phyloP scores from a whole-genome alignment of 192 early-diverging fungal genomes.

The Coemansia sp. region DNA sequence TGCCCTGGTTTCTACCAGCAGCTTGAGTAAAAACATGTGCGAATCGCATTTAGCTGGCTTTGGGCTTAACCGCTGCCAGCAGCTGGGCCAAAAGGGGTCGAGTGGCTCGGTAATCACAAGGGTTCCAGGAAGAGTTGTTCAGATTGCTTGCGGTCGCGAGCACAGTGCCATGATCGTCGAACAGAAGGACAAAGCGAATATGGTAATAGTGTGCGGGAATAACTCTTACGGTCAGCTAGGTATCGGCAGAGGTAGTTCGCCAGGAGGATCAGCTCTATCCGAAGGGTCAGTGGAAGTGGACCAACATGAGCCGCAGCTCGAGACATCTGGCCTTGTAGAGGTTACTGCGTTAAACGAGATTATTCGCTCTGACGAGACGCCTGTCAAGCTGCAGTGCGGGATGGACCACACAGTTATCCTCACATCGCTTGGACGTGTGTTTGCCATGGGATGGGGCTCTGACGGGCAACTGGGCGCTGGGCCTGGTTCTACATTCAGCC shows the following conservation, averaged over 20 bases:
- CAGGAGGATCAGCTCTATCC: neutral
- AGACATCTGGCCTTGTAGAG: constrained; percentile 12
- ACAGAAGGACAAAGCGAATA: neutral
- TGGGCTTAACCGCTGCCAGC: constrained; percentile 57
- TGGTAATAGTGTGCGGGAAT: constrained; percentile 62
- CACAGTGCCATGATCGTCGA: constrained; percentile 61
- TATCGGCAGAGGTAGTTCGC: constrained; percentile 11
- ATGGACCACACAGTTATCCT: constrained; percentile 66
- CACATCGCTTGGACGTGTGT: constrained; percentile 58
- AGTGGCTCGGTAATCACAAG: constrained; percentile 9
- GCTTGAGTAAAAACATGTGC: constrained; percentile 9
- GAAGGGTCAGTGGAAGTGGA: neutral
- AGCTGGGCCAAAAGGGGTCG: constrained; percentile 40
- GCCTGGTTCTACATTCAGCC: constrained; percentile 39
- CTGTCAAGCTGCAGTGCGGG: constrained; percentile 63
- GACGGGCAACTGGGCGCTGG: constrained; percentile 73
- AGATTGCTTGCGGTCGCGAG: constrained; percentile 66
- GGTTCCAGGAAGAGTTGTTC: constrained; percentile 30
- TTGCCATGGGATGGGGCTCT: constrained; percentile 76
- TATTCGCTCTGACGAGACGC: constrained; percentile 28
- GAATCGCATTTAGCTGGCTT: constrained; percentile 45
- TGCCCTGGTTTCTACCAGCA: constrained; percentile 25
- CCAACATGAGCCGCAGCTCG: neutral
- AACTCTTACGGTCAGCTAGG: constrained; percentile 73
- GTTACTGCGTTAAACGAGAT: constrained; percentile 19